Conservation (phyloP, 1,284 basidiomycete genomes). For the Trametes pubescens region DNA sequence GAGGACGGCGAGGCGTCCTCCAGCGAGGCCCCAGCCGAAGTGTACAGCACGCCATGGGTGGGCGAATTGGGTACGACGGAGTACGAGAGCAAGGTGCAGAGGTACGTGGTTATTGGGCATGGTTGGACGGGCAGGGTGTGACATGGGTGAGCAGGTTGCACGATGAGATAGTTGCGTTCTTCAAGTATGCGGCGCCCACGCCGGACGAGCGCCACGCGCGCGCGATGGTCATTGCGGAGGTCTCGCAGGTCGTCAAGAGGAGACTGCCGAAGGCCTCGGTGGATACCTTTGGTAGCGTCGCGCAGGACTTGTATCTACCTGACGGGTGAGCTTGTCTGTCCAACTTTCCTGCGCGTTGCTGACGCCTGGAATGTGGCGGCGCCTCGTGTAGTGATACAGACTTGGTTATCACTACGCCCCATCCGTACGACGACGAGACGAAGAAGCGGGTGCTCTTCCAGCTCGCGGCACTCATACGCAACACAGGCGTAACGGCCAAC, state of each 20-base stretch:
- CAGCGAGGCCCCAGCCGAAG: constrained; percentile 8
- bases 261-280: constrained; percentile 36
- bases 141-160: constrained; percentile 58
- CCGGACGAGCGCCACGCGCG: constrained; percentile 38
- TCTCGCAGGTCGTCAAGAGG: constrained; percentile 35
- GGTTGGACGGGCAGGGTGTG: constrained; percentile 5
- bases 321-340: constrained; percentile 36
- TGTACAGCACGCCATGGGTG: constrained; percentile 40
- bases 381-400: constrained; percentile 45
- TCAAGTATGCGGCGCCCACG: constrained; percentile 40
- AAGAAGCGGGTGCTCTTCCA: constrained; percentile 40
- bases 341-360: neutral
- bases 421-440: constrained; percentile 32
- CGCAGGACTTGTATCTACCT: constrained; percentile 41
- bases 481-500: constrained; percentile 38
- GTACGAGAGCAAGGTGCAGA: constrained; percentile 46
- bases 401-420: constrained; percentile 41
- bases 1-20: constrained; percentile 8
- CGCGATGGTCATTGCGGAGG: constrained; percentile 34
- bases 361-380: neutral
- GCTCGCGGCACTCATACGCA: constrained; percentile 39
- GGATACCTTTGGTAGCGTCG: constrained; percentile 43
- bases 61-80: constrained; percentile 35
- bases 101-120: constrained; percentile 34
- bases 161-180: constrained; percentile 57